Evolutionary conservation across 2,329 filamentous ascomycete genomes (phyloP).

Genomic region (Fusarium chaquense): DNA sequence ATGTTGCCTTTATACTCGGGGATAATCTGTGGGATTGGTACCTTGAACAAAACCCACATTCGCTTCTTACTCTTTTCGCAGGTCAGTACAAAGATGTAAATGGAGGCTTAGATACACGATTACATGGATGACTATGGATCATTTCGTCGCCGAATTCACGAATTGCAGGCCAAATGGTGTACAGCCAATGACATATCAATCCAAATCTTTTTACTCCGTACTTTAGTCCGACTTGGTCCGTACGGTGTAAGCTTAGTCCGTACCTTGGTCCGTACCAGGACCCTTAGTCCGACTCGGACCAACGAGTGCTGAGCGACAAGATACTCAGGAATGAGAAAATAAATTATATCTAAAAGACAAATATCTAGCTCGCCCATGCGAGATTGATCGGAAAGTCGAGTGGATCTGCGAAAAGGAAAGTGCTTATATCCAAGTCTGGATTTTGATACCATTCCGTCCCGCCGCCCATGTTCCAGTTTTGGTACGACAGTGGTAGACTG

Average conservation of each 20-base stretch:
- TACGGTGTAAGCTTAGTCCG: slow-evolving; percentile 12
- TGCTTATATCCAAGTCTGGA: slow-evolving; percentile 21
- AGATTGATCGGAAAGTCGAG: slow-evolving; percentile 21
- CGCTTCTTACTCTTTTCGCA: not conserved
- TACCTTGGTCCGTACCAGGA: slow-evolving; percentile 14
- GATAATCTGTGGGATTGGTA: not conserved
- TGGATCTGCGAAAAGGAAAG: slow-evolving; percentile 38
- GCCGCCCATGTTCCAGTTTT: slow-evolving; percentile 12
- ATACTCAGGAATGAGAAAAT: accelerated
- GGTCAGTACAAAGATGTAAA: accelerated
- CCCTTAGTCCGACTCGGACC: not conserved
- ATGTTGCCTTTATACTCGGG: slow-evolving; percentile 4
- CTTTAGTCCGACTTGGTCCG: not conserved
- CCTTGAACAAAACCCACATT: not conserved
- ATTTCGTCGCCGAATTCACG: not conserved
- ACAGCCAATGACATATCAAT: not conserved
- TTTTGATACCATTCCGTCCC: slow-evolving; percentile 14
- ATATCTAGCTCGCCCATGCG: not conserved
- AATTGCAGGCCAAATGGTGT: not conserved
- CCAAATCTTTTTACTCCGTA: not conserved
- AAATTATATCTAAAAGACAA: not conserved
- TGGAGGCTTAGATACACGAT: slow-evolving; percentile 10
- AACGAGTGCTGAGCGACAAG: not conserved
- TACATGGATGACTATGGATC: not conserved
- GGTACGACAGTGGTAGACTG: not conserved